Base-by-base conservation (phyloP, 495 filamentous ascomycete genomes). In the Astrothelium macrocarpum region DNA sequence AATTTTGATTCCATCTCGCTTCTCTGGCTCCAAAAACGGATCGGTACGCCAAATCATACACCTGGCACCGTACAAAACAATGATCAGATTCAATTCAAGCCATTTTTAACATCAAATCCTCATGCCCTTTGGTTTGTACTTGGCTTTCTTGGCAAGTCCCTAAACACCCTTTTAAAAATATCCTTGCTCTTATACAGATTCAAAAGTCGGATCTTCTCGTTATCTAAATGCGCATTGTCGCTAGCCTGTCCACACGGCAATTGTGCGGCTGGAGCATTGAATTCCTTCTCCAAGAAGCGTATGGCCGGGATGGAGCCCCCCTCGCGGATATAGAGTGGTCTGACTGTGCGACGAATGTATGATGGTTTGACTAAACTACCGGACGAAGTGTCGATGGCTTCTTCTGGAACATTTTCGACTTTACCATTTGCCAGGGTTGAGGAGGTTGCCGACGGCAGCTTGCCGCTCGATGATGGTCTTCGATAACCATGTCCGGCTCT, bases 181-280 rank as follows among this genome's bases (percentile, higher is more conserved):
- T 92, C 90, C 65, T 89, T 84, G 67, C 90, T 93, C 77, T 95
- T 96, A 64, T 89, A 87, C 71, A 98, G 72, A 73, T 98, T 98
- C 70, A 87, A 75, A 59, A 97, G 78, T 43, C 94, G 79, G 73
- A 97, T 74, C 62, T 95, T 78, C 80, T 98, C 94, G 72, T 97
- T 97, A 69, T 95, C 90, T 75, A 98, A 75, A 84, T 98, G 94
- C 29, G 92, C 94, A 60, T 84, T 83, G 72, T 98, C 94, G 71
- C 91, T 97, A 46, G 92, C 91, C 74, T 97, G 94, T 1, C 94
- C 94, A 71, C 92, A 96, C 0, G 94, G 95, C 45, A 98, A 71
- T 74, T 97, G 93, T 0, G 94, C 94, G 0, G 95, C 94, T 0
- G 91, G 91, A 0, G 94, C 94, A 1, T 82, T 82, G 71, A 97